A percentile compares a stretch with the other conserved stretches of the same genome.
Evolutionary conservation across 345 rosid species (phyloP).

Genomic region (Kandelia obovata): DNA sequence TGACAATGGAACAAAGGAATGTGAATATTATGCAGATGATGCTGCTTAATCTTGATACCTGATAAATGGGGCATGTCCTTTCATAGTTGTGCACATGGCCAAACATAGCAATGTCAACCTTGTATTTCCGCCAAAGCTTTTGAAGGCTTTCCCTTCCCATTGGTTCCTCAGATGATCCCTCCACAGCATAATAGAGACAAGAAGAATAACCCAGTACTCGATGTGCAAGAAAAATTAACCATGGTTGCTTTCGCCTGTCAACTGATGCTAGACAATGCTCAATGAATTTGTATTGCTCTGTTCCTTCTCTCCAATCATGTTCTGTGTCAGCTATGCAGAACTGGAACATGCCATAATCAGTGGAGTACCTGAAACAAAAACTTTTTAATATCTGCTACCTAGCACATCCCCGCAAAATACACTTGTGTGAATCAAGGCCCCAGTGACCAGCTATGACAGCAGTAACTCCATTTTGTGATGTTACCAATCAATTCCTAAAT

Average conservation of each 20-base stretch:
- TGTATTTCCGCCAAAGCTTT: slow-evolving; percentile 73
- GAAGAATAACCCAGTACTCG: slow-evolving; percentile 74
- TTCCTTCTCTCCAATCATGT: slow-evolving; percentile 77
- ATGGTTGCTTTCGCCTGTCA: slow-evolving; percentile 65
- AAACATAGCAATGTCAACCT: slow-evolving; percentile 67
- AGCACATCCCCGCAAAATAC: neutral
- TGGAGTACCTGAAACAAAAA: slow-evolving; percentile 43
- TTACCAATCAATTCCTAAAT: too few relatives aligned
- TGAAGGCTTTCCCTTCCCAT: slow-evolving; percentile 66
- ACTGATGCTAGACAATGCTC: slow-evolving; percentile 67
- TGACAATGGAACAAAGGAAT: neutral
- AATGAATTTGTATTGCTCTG: slow-evolving; percentile 65
- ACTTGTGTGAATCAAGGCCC: neutral
- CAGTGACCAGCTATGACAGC: neutral
- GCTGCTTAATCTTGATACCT: slow-evolving; percentile 33
- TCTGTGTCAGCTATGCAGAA: slow-evolving; percentile 76
- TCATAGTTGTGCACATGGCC: slow-evolving; percentile 79
- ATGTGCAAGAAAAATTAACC: slow-evolving; percentile 70
- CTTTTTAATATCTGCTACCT: neutral
- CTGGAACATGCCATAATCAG: slow-evolving; percentile 74
- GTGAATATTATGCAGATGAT: too few relatives aligned
- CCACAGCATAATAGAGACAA: slow-evolving; percentile 35
- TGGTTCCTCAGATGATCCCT: slow-evolving; percentile 63
- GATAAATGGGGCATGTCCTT: slow-evolving; percentile 70
- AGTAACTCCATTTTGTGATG: too few relatives aligned